Percentiles rank a stretch among this genome's conserved stretches.
These are phyloP conservation scores for Kokia cookei DNA, from an alignment of 441 rosid genomes.

Conservation along the genomic window DNA sequence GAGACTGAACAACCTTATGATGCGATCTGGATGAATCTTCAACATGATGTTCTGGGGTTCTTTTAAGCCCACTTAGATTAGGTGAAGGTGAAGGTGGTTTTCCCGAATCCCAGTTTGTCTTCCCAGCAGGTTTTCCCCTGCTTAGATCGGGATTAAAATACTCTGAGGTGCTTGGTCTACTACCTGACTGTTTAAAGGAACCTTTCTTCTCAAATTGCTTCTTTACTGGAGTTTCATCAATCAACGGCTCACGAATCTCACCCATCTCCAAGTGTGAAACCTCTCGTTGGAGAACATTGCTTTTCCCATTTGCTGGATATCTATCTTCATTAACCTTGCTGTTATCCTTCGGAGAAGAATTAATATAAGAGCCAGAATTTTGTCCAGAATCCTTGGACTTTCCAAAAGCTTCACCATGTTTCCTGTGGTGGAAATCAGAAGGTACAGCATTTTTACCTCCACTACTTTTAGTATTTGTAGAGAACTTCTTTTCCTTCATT, in stretches of 20 bases:
- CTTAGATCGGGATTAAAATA: slow-evolving; percentile 41
- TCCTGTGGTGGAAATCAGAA: slow-evolving; percentile 37
- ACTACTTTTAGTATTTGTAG: slow-evolving; percentile 51
- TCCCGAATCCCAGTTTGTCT: slow-evolving; percentile 40
- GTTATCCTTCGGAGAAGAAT: slow-evolving; percentile 49
- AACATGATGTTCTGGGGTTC: slow-evolving; percentile 39
- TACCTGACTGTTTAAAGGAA: slow-evolving; percentile 53
- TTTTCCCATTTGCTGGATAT: slow-evolving; percentile 45
- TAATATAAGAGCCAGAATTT: slow-evolving; percentile 33
- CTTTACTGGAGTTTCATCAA: slow-evolving; percentile 43
- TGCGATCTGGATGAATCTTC: slow-evolving; percentile 47
- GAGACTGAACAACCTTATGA: slow-evolving; percentile 40
- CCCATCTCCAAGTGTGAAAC: slow-evolving; percentile 86
- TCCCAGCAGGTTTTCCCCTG: slow-evolving; percentile 54
- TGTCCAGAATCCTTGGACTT: slow-evolving; percentile 50
- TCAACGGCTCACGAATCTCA: slow-evolving; percentile 75
- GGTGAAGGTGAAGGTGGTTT: slow-evolving; percentile 49
- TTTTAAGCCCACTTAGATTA: slow-evolving; percentile 38
- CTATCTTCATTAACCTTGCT: slow-evolving; percentile 29
- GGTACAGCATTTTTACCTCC: slow-evolving; percentile 44
- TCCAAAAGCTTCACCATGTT: slow-evolving; percentile 50
- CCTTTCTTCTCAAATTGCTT: slow-evolving; percentile 61
- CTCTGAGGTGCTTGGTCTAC: slow-evolving; percentile 53
- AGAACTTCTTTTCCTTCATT: slow-evolving; percentile 40
- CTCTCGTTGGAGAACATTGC: slow-evolving; percentile 60